A percentile compares a stretch with the other conserved stretches of the same genome.
phyloP scores from a whole-genome alignment of 75 land plant species.

The Pinus tabuliformis region DNA sequence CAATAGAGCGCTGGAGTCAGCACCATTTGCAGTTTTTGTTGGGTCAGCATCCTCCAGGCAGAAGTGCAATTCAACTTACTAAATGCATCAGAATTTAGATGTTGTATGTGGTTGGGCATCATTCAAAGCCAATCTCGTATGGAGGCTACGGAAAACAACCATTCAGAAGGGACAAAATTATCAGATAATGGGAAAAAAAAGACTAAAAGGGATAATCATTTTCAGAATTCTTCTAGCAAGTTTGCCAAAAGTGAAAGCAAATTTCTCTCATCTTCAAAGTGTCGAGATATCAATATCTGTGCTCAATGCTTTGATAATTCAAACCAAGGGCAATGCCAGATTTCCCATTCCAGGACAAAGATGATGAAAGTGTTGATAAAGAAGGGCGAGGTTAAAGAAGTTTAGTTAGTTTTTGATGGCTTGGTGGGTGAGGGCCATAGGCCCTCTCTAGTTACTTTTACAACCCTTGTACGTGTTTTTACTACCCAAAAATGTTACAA shows the following conservation, averaged over 20 bases:
- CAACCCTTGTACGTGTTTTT: slow-evolving; percentile 45
- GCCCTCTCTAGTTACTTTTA: slow-evolving; percentile 66
- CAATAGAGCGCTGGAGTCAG: too few relatives aligned
- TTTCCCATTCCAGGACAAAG: slow-evolving; percentile 51
- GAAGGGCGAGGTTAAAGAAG: slow-evolving; percentile 43
- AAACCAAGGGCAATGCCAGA: slow-evolving; percentile 21
- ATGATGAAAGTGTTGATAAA: slow-evolving; percentile 51
- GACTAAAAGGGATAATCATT: background rate
- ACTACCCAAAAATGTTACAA: slow-evolving; percentile 38
- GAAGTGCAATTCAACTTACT: background rate
- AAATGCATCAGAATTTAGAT: background rate
- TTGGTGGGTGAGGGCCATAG: slow-evolving; percentile 56
- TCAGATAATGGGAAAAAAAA: background rate
- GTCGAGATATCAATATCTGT: background rate
- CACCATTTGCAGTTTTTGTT: too few relatives aligned
- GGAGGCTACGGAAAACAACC: background rate
- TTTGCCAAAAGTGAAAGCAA: background rate
- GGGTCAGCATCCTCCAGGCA: too few relatives aligned
- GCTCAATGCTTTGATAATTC: slow-evolving; percentile 2
- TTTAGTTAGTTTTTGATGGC: slow-evolving; percentile 27
- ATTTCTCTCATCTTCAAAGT: background rate
- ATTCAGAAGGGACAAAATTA: slow-evolving; percentile 2
- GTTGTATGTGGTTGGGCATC: background rate
- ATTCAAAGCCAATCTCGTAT: slow-evolving; percentile 3
- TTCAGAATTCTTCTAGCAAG: background rate